Conservation (phyloP, 208 protist species). For the Wallacemonas sp. region DNA sequence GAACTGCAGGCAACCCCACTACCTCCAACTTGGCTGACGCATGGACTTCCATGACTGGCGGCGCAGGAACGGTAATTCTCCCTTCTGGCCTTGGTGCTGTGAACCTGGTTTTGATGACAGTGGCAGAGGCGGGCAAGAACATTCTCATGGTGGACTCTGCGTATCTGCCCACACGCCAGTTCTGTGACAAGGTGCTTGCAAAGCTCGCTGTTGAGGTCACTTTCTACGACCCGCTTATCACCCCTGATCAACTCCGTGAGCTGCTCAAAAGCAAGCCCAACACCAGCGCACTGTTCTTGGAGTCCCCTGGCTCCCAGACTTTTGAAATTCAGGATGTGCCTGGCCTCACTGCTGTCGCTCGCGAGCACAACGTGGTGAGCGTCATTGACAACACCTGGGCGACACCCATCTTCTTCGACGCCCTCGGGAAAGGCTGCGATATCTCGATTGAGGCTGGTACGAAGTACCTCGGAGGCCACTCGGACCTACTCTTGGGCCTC, state of each 20-base stretch:
- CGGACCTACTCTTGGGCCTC: slow-evolving; percentile 29
- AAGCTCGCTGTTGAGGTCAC: slow-evolving; percentile 22
- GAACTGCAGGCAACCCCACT: slow-evolving; percentile 20
- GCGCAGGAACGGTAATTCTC: slow-evolving; percentile 21
- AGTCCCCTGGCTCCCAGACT: slow-evolving; percentile 27
- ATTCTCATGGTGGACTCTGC: slow-evolving; percentile 27
- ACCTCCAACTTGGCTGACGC: slow-evolving; percentile 19
- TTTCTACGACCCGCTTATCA: slow-evolving; percentile 34
- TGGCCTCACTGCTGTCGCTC: slow-evolving; percentile 16
- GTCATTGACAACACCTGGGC: slow-evolving; percentile 37
- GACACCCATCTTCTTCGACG: slow-evolving; percentile 32
- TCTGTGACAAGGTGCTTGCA: slow-evolving; percentile 20
- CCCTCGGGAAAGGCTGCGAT: slow-evolving; percentile 25
- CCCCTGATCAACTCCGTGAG: slow-evolving; percentile 23
- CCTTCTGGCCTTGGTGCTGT: slow-evolving; percentile 26
- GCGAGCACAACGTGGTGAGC: slow-evolving; percentile 14
- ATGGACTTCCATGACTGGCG: slow-evolving; percentile 28
- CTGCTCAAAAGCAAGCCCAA: slow-evolving; percentile 21
- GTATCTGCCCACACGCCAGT: slow-evolving; percentile 26
- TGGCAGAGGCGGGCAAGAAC: slow-evolving; percentile 19
- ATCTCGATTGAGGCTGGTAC: slow-evolving; percentile 36
- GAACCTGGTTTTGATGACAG: slow-evolving; percentile 19
- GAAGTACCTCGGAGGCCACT: slow-evolving; percentile 37
- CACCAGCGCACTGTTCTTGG: slow-evolving; percentile 25
- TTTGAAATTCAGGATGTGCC: slow-evolving; percentile 34